Conservation (phyloP, 2,329 filamentous ascomycete genomes). For the Neopestalotiopsis sp. region DNA sequence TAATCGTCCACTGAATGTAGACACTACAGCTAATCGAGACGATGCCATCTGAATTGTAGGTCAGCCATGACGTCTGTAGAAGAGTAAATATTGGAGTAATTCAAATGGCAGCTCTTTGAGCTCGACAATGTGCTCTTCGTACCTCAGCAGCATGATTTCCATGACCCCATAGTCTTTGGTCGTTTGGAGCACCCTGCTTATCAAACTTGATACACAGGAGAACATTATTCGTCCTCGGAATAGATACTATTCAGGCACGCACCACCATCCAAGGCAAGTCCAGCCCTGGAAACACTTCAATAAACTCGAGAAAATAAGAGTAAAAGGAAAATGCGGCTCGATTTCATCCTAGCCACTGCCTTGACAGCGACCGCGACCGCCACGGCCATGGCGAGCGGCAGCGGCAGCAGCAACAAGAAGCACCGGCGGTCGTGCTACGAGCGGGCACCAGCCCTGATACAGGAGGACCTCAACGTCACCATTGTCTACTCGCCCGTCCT, state of each 20-base stretch:
- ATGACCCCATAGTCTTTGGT: no score
- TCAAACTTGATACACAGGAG: no score
- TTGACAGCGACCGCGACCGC: background rate
- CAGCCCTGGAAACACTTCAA: background rate
- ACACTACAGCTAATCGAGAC: background rate
- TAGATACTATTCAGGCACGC: no score
- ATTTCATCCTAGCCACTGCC: background rate
- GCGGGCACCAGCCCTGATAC: slow-evolving; percentile 22
- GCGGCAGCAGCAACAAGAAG: background rate
- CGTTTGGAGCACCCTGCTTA: no score
- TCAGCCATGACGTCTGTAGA: background rate
- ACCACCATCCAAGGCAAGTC: background rate
- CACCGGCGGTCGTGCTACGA: slow-evolving; percentile 19
- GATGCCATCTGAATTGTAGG: background rate
- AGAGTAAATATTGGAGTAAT: background rate
- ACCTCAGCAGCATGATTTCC: no score
- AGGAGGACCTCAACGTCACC: slow-evolving; percentile 25
- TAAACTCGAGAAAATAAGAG: background rate
- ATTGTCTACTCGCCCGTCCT: slow-evolving; percentile 18
- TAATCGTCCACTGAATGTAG: background rate
- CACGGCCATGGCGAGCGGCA: background rate
- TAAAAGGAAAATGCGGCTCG: background rate
- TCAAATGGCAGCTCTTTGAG: background rate
- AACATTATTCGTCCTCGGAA: no score
- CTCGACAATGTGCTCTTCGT: background rate